Evolutionary conservation across 2,329 filamentous ascomycete genomes (phyloP).

Genomic region (Dactylellina parvicollis): DNA sequence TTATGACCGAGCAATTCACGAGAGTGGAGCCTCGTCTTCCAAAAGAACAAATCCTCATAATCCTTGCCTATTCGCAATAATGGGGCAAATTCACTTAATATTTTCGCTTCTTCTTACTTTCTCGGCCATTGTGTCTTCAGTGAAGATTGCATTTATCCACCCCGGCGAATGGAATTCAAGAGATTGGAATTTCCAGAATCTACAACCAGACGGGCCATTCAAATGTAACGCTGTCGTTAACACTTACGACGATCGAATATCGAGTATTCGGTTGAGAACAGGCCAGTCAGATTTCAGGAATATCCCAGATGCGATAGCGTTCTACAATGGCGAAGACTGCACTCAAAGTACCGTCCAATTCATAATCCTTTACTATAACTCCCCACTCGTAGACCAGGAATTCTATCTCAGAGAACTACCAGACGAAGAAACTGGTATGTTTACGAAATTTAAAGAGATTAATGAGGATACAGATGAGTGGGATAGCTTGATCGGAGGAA

Average conservation of each 20-base stretch:
- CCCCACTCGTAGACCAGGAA: neutral
- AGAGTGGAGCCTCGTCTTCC: too few relatives aligned
- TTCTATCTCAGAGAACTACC: neutral
- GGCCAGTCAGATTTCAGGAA: neutral
- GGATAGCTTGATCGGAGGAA: neutral
- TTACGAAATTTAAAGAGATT: constrained; percentile 10
- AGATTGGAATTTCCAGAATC: neutral
- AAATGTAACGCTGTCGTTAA: constrained; percentile 2
- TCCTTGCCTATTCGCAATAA: too few relatives aligned
- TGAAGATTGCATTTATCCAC: constrained; percentile 17
- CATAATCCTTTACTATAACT: constrained; percentile 22
- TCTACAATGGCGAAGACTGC: constrained; percentile 15
- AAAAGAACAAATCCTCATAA: too few relatives aligned
- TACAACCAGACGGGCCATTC: neutral
- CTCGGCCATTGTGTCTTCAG: neutral
- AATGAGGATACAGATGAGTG: constrained; percentile 10
- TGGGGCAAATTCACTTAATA: too few relatives aligned
- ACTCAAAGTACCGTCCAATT: neutral
- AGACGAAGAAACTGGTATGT: neutral
- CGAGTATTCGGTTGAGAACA: constrained; percentile 3
- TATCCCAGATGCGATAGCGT: constrained; percentile 24
- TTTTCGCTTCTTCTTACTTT: neutral
- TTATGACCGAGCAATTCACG: too few relatives aligned
- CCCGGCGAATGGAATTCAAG: neutral
- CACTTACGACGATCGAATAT: neutral